Evolutionary conservation across 2,329 filamentous ascomycete species (phyloP).

Genomic region (Colletotrichum sp.): DNA sequence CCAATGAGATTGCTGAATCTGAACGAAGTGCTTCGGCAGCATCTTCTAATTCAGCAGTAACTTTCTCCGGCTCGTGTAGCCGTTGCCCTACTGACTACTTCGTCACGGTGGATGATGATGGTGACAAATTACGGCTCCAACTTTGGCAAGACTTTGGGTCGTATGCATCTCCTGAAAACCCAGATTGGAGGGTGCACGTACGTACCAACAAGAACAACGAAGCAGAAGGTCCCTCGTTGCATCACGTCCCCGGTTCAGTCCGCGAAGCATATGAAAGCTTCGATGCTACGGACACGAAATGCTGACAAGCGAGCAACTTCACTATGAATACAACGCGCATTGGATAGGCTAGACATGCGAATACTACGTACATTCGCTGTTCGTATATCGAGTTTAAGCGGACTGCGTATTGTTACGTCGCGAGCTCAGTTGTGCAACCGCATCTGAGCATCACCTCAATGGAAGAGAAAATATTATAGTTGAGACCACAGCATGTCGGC

Average conservation of each 20-base stretch:
- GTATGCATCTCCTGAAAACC: background rate
- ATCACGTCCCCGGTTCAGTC: background rate
- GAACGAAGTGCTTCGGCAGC: background rate
- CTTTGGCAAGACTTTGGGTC: background rate
- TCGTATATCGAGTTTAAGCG: fast-evolving
- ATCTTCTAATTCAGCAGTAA: background rate
- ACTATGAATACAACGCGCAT: background rate
- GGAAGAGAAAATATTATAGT: background rate
- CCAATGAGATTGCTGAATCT: background rate
- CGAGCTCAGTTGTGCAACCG: fast-evolving
- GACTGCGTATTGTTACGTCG: background rate
- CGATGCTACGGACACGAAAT: background rate
- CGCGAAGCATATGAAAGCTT: background rate
- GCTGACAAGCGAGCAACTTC: background rate
- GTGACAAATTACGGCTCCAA: background rate
- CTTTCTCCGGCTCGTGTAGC: background rate
- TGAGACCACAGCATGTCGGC: background rate
- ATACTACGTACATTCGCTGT: background rate
- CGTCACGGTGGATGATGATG: background rate
- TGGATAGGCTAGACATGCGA: fast-evolving
- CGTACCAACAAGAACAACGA: fast-evolving
- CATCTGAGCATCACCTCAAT: background rate
- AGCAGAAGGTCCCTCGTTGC: background rate
- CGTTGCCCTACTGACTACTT: background rate
- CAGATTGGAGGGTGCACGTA: background rate